Base-by-base conservation (phyloP, 2,329 filamentous ascomycete species). In the Samsoniella hepiali region DNA sequence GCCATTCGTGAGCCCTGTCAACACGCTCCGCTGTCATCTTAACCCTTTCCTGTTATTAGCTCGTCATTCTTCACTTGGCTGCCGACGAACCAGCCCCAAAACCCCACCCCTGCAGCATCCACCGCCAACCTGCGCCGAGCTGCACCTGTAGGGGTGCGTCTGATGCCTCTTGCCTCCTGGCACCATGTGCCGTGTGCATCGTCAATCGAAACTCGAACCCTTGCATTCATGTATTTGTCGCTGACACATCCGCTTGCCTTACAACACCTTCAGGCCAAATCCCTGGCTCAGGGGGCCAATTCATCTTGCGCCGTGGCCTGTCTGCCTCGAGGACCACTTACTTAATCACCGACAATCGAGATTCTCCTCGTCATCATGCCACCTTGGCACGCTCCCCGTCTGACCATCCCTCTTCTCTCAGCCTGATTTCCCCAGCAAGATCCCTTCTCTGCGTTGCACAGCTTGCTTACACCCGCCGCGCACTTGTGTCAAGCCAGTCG, bases 261-360 rank as follows among this genome's bases (percentile, higher is more conserved):
- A 9, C 29, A 31, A 31, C 8, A 5, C 47, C 29, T 2, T 50
- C 5, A 22, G 22, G 22, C 22, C 22, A 22, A 22, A 10, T 50
- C 29, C 47, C 27, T 32, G 15, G 15, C 8, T 29, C 9, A 55
- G 34, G 34, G 17, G n/a, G 34, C 17, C 9, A 36, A 32, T n/a
- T 32, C 27, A 11, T 15, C 15, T 8, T 27, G 10, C n/a, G 17
- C 5, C 9, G 29, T 34, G 42, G 17, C 17, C 22, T 13, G 10
- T n/a, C 29, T 34, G 40, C 40, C 27, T 17, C 5, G 11, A 15
- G 32, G 47, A 22, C 15, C 53, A 22, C 54, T 32, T 6, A 44
- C 27, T 58, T n/a, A 58, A 58, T 58, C 44, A 58, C 56, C 5
- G 27, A 51, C 31, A 51, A 50, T 59, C 57, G 57, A 59, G 36